Percentiles rank a stretch among this genome's conserved stretches.
phyloP scores from a whole-genome alignment of 345 rosid genomes.

The Citrus glauca region DNA sequence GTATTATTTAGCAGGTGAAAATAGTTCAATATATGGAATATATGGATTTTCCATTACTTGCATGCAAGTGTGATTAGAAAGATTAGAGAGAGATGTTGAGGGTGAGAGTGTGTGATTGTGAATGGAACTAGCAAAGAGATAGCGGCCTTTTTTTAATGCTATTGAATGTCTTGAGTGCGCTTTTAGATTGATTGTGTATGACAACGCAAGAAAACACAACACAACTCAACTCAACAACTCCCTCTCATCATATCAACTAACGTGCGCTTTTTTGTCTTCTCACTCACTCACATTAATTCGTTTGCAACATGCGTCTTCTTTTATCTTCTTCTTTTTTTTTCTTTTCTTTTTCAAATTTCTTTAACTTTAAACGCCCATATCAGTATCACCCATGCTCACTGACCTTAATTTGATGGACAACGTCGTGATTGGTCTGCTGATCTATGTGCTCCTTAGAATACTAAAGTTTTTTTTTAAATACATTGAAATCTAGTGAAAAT shows the following conservation, averaged over 20 bases:
- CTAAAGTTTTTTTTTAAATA: no score
- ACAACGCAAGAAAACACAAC: no score
- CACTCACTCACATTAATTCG: neutral
- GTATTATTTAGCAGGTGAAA: neutral
- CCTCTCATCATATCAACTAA: slow-evolving; percentile 16
- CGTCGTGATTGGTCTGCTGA: no score
- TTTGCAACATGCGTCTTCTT: neutral
- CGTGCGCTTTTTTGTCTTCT: neutral
- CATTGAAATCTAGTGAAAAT: no score
- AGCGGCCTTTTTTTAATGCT: neutral
- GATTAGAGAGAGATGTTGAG: neutral
- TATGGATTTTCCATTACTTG: neutral
- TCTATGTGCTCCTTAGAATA: no score
- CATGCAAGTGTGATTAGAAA: neutral
- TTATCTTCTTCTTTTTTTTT: neutral
- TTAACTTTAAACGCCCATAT: neutral
- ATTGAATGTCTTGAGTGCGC: neutral
- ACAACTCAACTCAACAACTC: neutral
- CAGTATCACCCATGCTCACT: no score
- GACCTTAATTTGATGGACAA: no score
- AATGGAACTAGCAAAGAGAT: neutral
- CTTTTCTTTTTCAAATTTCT: no score
- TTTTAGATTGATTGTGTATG: neutral
- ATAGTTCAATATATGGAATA: neutral
- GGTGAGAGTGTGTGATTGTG: neutral